Base-by-base conservation (phyloP, 768 basidiomycete species). In the Agrocybe pediades region DNA sequence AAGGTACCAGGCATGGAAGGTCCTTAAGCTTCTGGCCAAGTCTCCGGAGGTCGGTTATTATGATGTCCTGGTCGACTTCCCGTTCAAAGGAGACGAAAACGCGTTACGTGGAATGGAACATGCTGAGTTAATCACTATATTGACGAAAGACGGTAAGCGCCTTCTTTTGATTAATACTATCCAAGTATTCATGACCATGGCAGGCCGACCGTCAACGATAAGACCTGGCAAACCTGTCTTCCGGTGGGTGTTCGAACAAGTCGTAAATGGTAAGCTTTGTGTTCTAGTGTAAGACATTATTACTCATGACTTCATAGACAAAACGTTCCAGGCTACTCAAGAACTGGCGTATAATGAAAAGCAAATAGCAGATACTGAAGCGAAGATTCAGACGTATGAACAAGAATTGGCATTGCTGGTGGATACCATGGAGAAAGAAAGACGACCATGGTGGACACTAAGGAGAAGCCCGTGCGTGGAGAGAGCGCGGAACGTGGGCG, bases 181-280 rank as follows among this genome's bases (percentile, higher is more conserved):
- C 13, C 13, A 6, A 39, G 8, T 17, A 6, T 33, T 49, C 16
- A 26, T 16, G 19, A 11, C 21, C 9, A 23, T 48, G 24, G 20
- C n/a, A 90, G 94, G 94, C 25, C 86, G 92, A 15, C 91, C 95
- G 1, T 86, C 92, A 1, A 80, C 77, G 2, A 90, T 98, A 60
- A 80, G 83, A 41, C 92, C 97, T 1, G 97, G 97, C 24, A 95
- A 89, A 69, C 97, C 97, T 0, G 85, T 98, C 0, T 89, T 90
- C 65, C 81, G 82, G 70, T 88, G 84, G 63, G 92, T 92, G 4
- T 99, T 97, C 66, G 80, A 91, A 60, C 79, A 84, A 39, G 78
- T 98, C 2, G 88, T 89, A 0, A 75, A 86, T 42, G 95, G 93
- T 90, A 60, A 41, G 78, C 62, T 40, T 16, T 41, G 33, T 4